Base-by-base conservation (phyloP, 2,329 filamentous ascomycete genomes). In the Xylariaceae sp. region DNA sequence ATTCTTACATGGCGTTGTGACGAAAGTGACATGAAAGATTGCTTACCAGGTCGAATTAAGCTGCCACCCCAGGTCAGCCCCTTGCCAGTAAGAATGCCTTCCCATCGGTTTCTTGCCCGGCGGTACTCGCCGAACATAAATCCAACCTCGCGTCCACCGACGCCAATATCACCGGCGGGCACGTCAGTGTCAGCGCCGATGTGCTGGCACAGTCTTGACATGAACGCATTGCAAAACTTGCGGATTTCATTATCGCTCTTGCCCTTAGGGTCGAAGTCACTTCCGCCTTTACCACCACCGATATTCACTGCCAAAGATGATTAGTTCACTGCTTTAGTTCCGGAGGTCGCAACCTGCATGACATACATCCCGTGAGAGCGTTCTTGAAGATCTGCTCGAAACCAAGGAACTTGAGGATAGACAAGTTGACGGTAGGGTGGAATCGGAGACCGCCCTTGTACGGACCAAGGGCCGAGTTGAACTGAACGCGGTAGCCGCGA, bases 331-430 rank as follows among this genome's bases (percentile, higher is more conserved):
- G 36, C 33, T 14, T 17, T 28, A 22, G 17, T 22, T 16, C 45
- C 53, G 50, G 18, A 19, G 4, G 5, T 18, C 12, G 2, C 34
- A 7, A 12, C 45, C 28, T 3, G 17, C 16, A 19, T 12, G 54
- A 84, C 89, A 80, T 79, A 92, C 88, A 77, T 69, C 94, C 94
- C 57, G 94, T 97, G 63, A 97, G 79, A 63, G 94, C 94, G 89
- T 97, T 97, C 84, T 97, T 97, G 83, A 97, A 97, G 77, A 93
- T 95, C 79, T 97, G 94, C 85, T 99, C 94, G 68, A 97, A 97
- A 61, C 93, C 94, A 69, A 99, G 83, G 79, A 97, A 97, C 81
- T 99, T 99, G 67, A 99, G 84, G 68, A 87, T 84, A 57, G 82
- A 85, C 68, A 87, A 72, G 74, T 88, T 94, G 74, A 94, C 90